Percentiles rank a stretch among this genome's conserved stretches.
phyloP scores from a whole-genome alignment of 352 stramenopile species.

The Pythium chondricola region DNA sequence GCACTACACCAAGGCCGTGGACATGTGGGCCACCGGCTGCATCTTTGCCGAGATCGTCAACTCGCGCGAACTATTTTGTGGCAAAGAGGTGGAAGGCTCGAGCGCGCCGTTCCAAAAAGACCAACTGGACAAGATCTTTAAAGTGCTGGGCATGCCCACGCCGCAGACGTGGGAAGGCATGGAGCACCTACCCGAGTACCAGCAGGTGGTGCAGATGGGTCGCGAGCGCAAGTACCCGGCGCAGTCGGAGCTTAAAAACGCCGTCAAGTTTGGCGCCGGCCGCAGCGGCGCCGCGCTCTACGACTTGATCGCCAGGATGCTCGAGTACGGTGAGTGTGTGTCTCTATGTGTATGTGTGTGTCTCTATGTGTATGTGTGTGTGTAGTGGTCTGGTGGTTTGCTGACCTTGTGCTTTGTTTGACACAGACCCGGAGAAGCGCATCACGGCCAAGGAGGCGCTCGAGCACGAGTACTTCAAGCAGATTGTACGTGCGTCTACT shows the following conservation, averaged over 20 bases:
- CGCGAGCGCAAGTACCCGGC: conserved; percentile 80
- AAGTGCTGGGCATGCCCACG: conserved; percentile 84
- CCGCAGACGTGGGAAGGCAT: conserved; percentile 79
- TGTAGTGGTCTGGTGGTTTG: background rate
- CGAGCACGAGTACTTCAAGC: conserved; percentile 91
- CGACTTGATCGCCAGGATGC: conserved; percentile 64
- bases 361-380: background rate
- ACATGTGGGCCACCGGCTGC: conserved; percentile 95
- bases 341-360: background rate
- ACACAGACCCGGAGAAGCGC: conserved; percentile 28
- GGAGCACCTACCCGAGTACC: conserved; percentile 79
- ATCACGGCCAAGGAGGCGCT: conserved; percentile 90
- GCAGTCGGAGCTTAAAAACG: conserved; percentile 79
- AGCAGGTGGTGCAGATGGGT: conserved; percentile 78
- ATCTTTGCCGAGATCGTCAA: conserved; percentile 94
- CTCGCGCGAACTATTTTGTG: conserved; percentile 79
- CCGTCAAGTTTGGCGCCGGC: conserved; percentile 76
- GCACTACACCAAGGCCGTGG: conserved; percentile 93
- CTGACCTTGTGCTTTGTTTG: too few relatives aligned
- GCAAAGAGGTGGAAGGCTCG: conserved; percentile 82
- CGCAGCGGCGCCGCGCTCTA: conserved; percentile 66
- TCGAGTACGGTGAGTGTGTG: conserved; percentile 67
- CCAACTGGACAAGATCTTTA: conserved; percentile 89
- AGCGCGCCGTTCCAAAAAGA: conserved; percentile 89
- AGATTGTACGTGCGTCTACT: conserved; percentile 61